Evolutionary conservation across 2,329 filamentous ascomycete genomes (phyloP).

Genomic region (Fusarium nurragi): DNA sequence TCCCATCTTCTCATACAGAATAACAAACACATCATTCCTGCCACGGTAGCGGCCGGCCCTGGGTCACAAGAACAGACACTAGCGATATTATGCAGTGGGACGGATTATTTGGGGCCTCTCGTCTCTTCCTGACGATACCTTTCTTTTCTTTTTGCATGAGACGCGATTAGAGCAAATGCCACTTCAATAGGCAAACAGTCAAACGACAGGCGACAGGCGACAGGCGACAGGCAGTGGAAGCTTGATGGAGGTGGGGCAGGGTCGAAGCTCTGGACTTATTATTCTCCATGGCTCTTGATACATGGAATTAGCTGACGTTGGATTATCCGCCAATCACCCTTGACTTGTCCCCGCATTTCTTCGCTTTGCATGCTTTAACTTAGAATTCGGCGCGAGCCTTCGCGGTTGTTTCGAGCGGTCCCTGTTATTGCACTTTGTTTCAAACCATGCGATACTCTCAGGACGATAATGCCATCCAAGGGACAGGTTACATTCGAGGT

Average conservation of each 20-base stretch:
- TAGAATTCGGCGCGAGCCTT: conserved; percentile 17
- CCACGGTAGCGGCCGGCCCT: conserved; percentile 21
- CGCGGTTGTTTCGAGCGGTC: conserved; percentile 36
- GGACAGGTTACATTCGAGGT: conserved; percentile 16
- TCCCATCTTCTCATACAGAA: too few species aligned
- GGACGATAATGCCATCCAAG: conserved; percentile 14
- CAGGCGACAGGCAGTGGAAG: too few species aligned
- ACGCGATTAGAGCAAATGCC: conserved; percentile 16
- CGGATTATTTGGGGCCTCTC: conserved; percentile 35
- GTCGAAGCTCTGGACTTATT: conserved; percentile 33
- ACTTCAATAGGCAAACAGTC: background rate
- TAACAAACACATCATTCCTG: background rate
- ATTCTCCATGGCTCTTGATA: conserved; percentile 44
- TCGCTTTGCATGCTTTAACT: conserved; percentile 10
- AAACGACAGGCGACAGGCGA: too few species aligned
- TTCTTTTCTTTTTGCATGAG: conserved; percentile 2
- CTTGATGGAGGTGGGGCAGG: conserved; percentile 29
- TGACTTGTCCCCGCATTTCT: conserved; percentile 28
- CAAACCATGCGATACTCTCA: conserved; percentile 39
- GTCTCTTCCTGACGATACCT: background rate
- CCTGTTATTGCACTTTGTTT: conserved; percentile 38
- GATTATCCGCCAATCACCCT: conserved; percentile 40
- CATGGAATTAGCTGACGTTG: conserved; percentile 17
- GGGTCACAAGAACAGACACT: conserved; percentile 9
- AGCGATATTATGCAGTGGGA: conserved; percentile 22